Base-by-base conservation (phyloP, 192 early-diverging fungal genomes). In the Umbelopsis vinacea region DNA sequence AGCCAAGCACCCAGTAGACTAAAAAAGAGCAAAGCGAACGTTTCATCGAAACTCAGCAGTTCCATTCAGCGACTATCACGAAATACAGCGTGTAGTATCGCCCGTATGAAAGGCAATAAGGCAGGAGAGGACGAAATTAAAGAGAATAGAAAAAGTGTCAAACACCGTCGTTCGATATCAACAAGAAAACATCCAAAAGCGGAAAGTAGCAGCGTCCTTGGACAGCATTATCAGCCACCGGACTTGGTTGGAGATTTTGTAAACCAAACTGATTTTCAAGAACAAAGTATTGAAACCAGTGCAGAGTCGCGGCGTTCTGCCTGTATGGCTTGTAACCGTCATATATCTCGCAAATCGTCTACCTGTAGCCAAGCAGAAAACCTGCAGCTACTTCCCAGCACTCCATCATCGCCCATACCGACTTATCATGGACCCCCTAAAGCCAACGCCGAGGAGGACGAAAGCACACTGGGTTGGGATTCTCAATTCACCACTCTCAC, bases 291-390 rank as follows among this genome's bases (percentile, higher is more conserved):
- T 54, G 23, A 26, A 14, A 4, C 35, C 12, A 63, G 33, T 4
- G 6, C 29, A 19, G 57, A 63, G 35, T 63, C 57, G 19, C 26
- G 26, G 8, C 26, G 57, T 29, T 63, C 57, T 63, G n/a, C 35
- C 57, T 63, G 57, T 38, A 63, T 63, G 57, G 57, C 57, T 63
- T 63, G 57, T 63, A 63, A 29, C 57, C 57, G 57, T 63, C 26
- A 63, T 8, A 35, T 63, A 29, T 17, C 29, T 19, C 33, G 57
- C 12, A 63, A 63, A 38, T 8, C 33, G 12, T 35, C 29, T 37
- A n/a, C 33, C 24, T 7, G 19, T 33, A 19, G 57, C 17, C 33
- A 37, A n/a, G 29, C 15, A 4, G 35, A 63, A 19, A 17, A 33
- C 33, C 26, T 26, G 15, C 57, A 63, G 19, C 57, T 38, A 5